phyloP scores from a whole-genome alignment of 176 grass and related monocot species.

The Leersia perrieri region DNA sequence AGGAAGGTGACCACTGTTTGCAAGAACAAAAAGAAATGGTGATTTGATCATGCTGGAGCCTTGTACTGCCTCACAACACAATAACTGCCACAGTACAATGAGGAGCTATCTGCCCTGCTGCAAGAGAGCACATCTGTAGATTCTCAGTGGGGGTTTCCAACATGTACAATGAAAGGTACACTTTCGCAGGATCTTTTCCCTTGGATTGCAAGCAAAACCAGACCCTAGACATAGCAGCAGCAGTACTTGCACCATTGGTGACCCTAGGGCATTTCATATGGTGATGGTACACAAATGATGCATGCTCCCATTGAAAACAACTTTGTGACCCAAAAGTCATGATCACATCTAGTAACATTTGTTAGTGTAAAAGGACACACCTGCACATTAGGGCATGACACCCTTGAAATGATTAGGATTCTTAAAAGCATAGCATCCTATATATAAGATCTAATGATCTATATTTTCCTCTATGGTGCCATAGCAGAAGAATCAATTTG shows the following conservation, averaged over 20 bases:
- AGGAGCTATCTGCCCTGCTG: neutral
- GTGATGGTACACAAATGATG: neutral
- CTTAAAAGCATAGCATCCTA: constrained; percentile 45
- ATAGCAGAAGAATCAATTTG: neutral
- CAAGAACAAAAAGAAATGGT: neutral
- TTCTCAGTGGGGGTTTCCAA: constrained; percentile 45
- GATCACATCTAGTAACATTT: constrained; percentile 27
- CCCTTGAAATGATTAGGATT: constrained; percentile 32
- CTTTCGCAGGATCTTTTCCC: constrained; percentile 20
- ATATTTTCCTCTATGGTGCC: neutral
- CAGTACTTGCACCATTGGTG: neutral
- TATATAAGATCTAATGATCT: constrained; percentile 1
- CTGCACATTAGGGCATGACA: constrained; percentile 20
- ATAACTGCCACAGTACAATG: constrained; percentile 27
- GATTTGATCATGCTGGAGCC: neutral
- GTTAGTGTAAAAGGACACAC: constrained; percentile 23
- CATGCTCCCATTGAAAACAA: neutral
- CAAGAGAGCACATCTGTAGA: constrained; percentile 23
- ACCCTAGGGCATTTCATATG: neutral
- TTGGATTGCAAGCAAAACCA: constrained; percentile 44
- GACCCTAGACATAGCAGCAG: neutral
- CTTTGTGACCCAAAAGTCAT: constrained; percentile 23
- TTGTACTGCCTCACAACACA: constrained; percentile 17
- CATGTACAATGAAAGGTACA: constrained; percentile 12
- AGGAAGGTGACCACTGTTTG: neutral